phyloP scores from a whole-genome alignment of 2,329 filamentous ascomycete species.

The Polychaeton citri region DNA sequence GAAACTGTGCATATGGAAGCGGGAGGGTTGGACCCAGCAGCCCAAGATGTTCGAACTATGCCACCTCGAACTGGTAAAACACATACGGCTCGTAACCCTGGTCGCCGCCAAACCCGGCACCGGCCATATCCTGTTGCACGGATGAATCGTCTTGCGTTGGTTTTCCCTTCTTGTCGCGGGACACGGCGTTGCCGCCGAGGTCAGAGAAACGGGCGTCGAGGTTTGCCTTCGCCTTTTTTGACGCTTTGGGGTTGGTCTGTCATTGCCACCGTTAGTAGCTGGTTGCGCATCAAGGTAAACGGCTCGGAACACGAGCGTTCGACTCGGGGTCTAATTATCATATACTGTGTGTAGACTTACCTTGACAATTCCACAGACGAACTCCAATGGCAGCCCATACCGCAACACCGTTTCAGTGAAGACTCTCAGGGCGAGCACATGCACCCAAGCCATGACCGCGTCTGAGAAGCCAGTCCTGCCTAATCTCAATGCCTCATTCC shows the following conservation, averaged over 20 bases:
- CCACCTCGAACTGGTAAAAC: constrained; percentile 86
- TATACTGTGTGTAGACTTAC: too few species aligned
- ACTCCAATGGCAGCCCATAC: constrained; percentile 84
- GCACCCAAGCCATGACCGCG: constrained; percentile 89
- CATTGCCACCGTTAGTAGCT: constrained; percentile 4
- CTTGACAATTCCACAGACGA: constrained; percentile 72
- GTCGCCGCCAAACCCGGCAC: constrained; percentile 55
- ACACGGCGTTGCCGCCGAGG: constrained; percentile 86
- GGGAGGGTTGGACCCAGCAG: too few species aligned
- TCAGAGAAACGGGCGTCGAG: constrained; percentile 82
- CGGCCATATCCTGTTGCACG: constrained; percentile 70
- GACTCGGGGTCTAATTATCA: too few species aligned
- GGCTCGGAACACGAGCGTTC: constrained; percentile 1
- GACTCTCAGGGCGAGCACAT: constrained; percentile 77
- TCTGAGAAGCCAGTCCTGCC: constrained; percentile 91
- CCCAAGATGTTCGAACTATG: constrained; percentile 23
- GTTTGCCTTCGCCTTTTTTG: constrained; percentile 52
- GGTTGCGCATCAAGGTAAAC: too few species aligned
- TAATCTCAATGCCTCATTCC: constrained; percentile 79
- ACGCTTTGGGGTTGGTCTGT: constrained; percentile 70
- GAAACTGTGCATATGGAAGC: too few species aligned
- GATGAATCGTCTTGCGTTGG: constrained; percentile 79
- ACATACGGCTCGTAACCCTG: constrained; percentile 91
- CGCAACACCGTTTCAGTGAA: constrained; percentile 97
- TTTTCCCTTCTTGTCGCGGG: constrained; percentile 83